Percentiles rank a stretch among this genome's conserved stretches.
phyloP scores from a whole-genome alignment of 2,329 filamentous ascomycete species.

The Verticillium alfalfae region DNA sequence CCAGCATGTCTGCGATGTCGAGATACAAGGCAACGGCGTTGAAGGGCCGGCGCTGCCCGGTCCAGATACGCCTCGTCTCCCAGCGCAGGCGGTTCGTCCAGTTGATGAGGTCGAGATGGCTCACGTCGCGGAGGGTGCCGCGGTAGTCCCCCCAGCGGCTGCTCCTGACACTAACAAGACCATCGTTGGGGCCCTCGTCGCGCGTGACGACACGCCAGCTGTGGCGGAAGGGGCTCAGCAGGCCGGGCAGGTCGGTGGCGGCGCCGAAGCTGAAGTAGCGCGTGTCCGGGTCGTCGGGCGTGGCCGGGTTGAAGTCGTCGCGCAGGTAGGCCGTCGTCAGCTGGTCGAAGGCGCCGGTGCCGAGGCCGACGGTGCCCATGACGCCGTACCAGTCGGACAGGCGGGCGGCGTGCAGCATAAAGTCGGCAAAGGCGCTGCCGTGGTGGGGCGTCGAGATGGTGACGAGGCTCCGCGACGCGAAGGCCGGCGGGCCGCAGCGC shows the following conservation, averaged over 20 bases:
- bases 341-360: slow-evolving; percentile 56
- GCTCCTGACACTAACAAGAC: slow-evolving; percentile 61
- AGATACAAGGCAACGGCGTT: slow-evolving; percentile 65
- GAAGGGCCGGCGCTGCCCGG: slow-evolving; percentile 52
- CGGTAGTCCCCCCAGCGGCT: slow-evolving; percentile 59
- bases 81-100: slow-evolving; percentile 59
- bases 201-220: slow-evolving; percentile 44
- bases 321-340: slow-evolving; percentile 54
- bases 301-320: slow-evolving; percentile 52
- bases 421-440: slow-evolving; percentile 51
- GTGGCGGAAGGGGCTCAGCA: slow-evolving; percentile 57
- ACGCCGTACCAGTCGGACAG: slow-evolving; percentile 51
- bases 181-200: slow-evolving; percentile 57
- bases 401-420: slow-evolving; percentile 37
- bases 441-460: slow-evolving; percentile 51
- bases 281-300: slow-evolving; percentile 45
- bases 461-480: slow-evolving; percentile 42
- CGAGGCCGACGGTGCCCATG: slow-evolving; percentile 45
- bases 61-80: slow-evolving; percentile 44
- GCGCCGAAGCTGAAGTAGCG: slow-evolving; percentile 61
- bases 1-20: slow-evolving; percentile 63
- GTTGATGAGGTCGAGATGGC: slow-evolving; percentile 62
- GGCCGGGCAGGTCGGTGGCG: slow-evolving; percentile 44
- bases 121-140: slow-evolving; percentile 56
- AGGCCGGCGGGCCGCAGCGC: slow-evolving; percentile 41